Conservation (phyloP, 208 protist genomes). For the Trypanosoma scelopori region DNA sequence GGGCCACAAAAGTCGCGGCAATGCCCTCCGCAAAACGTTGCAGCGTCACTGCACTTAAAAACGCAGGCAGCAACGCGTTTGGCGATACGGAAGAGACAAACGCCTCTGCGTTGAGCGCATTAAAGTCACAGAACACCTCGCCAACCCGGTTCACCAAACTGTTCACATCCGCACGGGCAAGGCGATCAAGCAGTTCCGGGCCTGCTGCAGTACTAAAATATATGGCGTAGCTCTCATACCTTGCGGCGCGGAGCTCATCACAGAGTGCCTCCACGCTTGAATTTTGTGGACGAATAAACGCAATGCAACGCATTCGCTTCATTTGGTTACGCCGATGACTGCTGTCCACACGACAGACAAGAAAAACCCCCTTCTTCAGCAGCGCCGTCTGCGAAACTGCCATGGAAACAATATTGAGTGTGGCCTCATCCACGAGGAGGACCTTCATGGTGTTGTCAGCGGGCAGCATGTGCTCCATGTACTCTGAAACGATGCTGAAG, state of each 20-base stretch:
- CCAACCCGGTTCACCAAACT: slow-evolving; percentile 88
- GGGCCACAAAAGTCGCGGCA: slow-evolving; percentile 73
- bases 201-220: slow-evolving; percentile 91
- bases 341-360: slow-evolving; percentile 91
- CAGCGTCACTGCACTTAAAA: slow-evolving; percentile 26
- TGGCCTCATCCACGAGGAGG: slow-evolving; percentile 94
- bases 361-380: slow-evolving; percentile 95
- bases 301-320: slow-evolving; percentile 91
- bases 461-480: slow-evolving; percentile 66
- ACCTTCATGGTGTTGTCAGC: slow-evolving; percentile 92
- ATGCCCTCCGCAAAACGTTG: slow-evolving; percentile 69
- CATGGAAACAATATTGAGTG: slow-evolving; percentile 93
- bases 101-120: slow-evolving; percentile 86
- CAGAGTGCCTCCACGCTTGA: slow-evolving; percentile 84
- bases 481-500: slow-evolving; percentile 49
- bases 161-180: slow-evolving; percentile 95
- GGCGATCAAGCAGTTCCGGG: slow-evolving; percentile 74
- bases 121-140: slow-evolving; percentile 96
- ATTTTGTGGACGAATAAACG: slow-evolving; percentile 91
- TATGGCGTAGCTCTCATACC: slow-evolving; percentile 80
- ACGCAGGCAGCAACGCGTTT: slow-evolving; percentile 39
- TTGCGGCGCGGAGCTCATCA: slow-evolving; percentile 88
- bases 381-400: slow-evolving; percentile 94
- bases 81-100: slow-evolving; percentile 61
- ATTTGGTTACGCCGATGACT: slow-evolving; percentile 79